Evolutionary conservation across 1,284 basidiomycete species (phyloP).

Genomic region (Cryptococcus floricola): DNA sequence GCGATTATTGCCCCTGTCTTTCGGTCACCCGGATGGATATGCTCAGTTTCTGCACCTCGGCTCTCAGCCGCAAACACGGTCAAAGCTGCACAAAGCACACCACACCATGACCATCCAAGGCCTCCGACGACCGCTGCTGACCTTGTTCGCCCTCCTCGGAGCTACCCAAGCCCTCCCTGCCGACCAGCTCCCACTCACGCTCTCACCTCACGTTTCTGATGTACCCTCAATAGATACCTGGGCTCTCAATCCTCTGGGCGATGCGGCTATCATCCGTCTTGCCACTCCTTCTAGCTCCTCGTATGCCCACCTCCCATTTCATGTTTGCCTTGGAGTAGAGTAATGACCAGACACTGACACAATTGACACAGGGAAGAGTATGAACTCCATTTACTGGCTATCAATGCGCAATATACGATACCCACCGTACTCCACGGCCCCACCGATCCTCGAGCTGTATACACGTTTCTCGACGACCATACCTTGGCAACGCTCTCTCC

Average conservation of each 20-base stretch:
- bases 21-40: no score
- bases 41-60: no score
- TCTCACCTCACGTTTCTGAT: background rate
- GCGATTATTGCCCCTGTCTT: no score
- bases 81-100: no score
- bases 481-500: conserved; percentile 13
- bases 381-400: conserved; percentile 20
- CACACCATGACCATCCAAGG: no score
- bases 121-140: no score
- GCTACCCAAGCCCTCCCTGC: no score
- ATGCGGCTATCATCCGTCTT: conserved; percentile 18
- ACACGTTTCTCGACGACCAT: conserved; percentile 16
- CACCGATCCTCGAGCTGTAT: conserved; percentile 7
- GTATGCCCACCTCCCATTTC: background rate
- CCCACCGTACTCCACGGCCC: conserved; percentile 8
- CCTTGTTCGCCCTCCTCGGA: no score
- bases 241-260: conserved; percentile 22
- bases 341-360: background rate
- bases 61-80: no score
- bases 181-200: no score
- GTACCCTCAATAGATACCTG: conserved; percentile 13
- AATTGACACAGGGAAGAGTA: conserved; percentile 2
- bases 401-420: conserved; percentile 21
- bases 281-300: background rate
- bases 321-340: no score